phyloP scores from a whole-genome alignment of 2,329 filamentous ascomycete species.

The Xylariaceae sp. region DNA sequence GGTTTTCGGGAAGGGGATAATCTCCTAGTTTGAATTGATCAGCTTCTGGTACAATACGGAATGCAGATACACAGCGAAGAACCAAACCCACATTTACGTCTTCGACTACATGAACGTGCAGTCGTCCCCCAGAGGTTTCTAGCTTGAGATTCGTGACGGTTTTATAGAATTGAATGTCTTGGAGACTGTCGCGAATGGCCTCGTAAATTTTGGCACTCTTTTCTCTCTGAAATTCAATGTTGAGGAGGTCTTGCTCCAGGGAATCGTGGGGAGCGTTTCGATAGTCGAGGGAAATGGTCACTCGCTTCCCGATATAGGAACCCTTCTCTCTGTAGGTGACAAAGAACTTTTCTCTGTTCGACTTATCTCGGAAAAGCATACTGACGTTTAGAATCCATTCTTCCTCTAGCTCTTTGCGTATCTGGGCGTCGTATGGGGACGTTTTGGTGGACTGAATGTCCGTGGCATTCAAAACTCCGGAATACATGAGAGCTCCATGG shows the following conservation, averaged over 20 bases:
- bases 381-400: constrained; percentile 96
- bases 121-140: constrained; percentile 76
- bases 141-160: constrained; percentile 95
- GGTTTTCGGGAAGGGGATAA: constrained; percentile 75
- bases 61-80: neutral
- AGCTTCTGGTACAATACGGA: constrained; percentile 5
- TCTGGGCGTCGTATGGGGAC: constrained; percentile 55
- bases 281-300: constrained; percentile 94
- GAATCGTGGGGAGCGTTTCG: constrained; percentile 73
- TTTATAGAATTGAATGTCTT: constrained; percentile 93
- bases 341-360: constrained; percentile 94
- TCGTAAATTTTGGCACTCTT: constrained; percentile 93
- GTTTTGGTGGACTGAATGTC: constrained; percentile 47
- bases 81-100: constrained; percentile 64
- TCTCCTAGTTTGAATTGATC: constrained; percentile 52
- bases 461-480: constrained; percentile 22
- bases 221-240: constrained; percentile 77
- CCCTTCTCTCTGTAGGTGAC: constrained; percentile 84
- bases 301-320: constrained; percentile 69
- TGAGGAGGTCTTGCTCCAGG: constrained; percentile 75
- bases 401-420: constrained; percentile 77
- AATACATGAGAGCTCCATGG: constrained; percentile 28
- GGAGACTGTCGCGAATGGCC: constrained; percentile 82
- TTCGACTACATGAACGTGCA: constrained; percentile 97
- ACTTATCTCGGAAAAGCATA: constrained; percentile 95